Conservation (phyloP, 2,329 filamentous ascomycete genomes). For the Colletotrichum agaves region DNA sequence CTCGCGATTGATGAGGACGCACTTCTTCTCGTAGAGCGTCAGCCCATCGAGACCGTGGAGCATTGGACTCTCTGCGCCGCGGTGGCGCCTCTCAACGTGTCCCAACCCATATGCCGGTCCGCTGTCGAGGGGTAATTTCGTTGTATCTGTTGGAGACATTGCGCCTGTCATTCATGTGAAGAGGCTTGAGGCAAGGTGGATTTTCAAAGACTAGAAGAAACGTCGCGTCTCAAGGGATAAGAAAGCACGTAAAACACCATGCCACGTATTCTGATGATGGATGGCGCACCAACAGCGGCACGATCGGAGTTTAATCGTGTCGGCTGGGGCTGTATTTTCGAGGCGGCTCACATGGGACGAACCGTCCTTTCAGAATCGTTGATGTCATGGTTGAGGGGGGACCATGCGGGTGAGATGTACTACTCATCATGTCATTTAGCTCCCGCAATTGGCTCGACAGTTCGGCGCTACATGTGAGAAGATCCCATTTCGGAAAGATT, state of each 20-base stretch:
- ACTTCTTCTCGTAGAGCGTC: slow-evolving; percentile 49
- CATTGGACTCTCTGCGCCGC: neutral
- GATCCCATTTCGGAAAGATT: slow-evolving; percentile 2
- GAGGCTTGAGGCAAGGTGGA: neutral
- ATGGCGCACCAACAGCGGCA: neutral
- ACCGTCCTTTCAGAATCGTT: slow-evolving; percentile 11
- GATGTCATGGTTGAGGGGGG: slow-evolving; percentile 18
- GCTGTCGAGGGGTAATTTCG: neutral
- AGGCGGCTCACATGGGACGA: slow-evolving; percentile 15
- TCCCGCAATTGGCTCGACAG: slow-evolving; percentile 11
- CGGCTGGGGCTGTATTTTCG: neutral
- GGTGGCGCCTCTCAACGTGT: neutral
- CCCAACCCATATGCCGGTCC: neutral
- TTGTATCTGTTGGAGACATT: slow-evolving; percentile 7
- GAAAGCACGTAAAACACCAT: neutral
- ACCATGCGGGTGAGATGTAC: slow-evolving; percentile 13
- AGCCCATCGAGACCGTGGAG: slow-evolving; percentile 41
- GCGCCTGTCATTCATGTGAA: neutral
- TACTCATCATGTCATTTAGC: slow-evolving; percentile 10
- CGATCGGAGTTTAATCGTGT: neutral
- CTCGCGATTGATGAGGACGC: slow-evolving; percentile 52
- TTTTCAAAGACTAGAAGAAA: neutral
- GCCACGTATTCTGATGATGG: neutral
- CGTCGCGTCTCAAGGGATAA: neutral
- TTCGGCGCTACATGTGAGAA: neutral